These are phyloP conservation scores for Picea mariana DNA, from an alignment of 83 land plant genomes.

Conservation along the genomic window DNA sequence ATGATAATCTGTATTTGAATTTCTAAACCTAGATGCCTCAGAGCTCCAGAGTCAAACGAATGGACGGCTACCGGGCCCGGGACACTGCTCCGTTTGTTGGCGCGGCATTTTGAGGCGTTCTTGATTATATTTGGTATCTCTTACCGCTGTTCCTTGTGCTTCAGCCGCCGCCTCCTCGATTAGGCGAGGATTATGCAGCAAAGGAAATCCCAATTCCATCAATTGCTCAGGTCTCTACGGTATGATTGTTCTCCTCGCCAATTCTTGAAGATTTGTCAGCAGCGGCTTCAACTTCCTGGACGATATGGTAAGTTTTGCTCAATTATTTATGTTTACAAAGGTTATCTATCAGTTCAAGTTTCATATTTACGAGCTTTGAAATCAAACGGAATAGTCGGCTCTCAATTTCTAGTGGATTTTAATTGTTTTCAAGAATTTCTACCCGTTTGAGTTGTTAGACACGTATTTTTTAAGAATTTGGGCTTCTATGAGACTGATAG, in stretches of 20 bases:
- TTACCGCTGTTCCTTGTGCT: background rate
- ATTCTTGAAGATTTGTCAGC: background rate
- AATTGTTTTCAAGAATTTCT: background rate
- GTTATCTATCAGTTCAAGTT: no score
- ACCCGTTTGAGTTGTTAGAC: background rate
- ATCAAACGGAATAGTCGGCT: background rate
- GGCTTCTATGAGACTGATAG: no score
- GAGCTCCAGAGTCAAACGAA: background rate
- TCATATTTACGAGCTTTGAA: background rate
- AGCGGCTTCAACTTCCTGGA: background rate
- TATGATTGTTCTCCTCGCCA: background rate
- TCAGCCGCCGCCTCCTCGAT: conserved; percentile 8
- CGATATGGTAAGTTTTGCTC: conserved; percentile 7
- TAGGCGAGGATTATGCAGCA: background rate
- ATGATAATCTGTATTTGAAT: conserved; percentile 4
- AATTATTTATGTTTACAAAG: background rate
- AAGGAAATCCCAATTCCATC: background rate
- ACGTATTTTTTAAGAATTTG: background rate
- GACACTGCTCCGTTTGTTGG: background rate
- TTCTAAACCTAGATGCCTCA: background rate
- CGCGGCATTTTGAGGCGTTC: background rate
- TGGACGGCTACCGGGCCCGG: background rate
- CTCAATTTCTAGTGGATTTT: background rate
- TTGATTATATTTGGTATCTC: no score
- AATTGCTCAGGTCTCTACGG: background rate